Evolutionary conservation across 495 filamentous ascomycete species (phyloP), one percentile per base, ranked within the genome.

Genomic region (Umbilicaria muhlenbergii): DNA sequence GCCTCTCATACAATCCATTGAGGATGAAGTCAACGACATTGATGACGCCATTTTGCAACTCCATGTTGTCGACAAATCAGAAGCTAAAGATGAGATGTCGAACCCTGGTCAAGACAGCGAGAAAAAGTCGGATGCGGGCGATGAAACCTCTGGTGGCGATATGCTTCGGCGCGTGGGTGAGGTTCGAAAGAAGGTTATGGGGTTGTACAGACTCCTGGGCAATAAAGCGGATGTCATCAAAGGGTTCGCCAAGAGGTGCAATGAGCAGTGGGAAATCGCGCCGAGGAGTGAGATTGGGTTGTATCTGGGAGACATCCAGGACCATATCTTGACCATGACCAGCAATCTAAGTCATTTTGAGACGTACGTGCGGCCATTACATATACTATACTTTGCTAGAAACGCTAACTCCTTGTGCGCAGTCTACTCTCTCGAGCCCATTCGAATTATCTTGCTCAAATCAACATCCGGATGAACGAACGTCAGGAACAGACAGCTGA

Each of bases 141-240:
- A 60, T 7, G 61, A 61, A 8, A 57, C 58, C 11, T 68, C 73
- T 14, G 74, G 81, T 33, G 74, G 80, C 13, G 80, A 94, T 56
- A 92, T 94, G 84, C 73, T 94, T 33, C 75, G 83, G 15, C 79
- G 83, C 3, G 83, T 94, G 3, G 91, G 91, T 32, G 86, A 93
- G 56, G 93, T 86, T 57, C 74, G 91, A 39, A 95, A 95, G 70
- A 93, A 85, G 58, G 91, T 94, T 49, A 96, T 96, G 91, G 77
- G 77, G 39, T 65, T 96, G 46, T 95, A 94, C 58, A 73, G 91
- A 31, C 69, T 98, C 36, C 69, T 98, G 16, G 91, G 91, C 51
- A 94, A 91, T 61, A 98, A 98, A 66, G 91, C 89, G 10, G 91
- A 98, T 52, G 91, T 98, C 19, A 95, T 98, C 64, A 95, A 95